Conservation (phyloP, 2,329 filamentous ascomycete genomes). For the Curvularia sp. region DNA sequence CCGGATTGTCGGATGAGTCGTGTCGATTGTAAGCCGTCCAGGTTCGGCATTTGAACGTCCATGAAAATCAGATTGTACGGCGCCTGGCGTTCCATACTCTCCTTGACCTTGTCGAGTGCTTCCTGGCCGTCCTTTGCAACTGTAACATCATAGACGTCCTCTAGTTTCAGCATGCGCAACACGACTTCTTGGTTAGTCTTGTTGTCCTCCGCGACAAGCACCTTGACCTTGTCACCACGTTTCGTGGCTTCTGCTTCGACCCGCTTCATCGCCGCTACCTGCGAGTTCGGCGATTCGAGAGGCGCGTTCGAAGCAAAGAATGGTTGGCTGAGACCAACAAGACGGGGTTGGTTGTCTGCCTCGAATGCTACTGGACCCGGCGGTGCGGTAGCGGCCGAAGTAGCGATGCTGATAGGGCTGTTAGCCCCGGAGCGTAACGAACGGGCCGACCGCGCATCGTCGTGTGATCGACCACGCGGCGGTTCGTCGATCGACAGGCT, state of each 20-base stretch:
- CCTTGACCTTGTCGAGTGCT: constrained; percentile 84
- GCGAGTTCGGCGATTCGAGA: constrained; percentile 63
- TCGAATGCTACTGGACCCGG: constrained; percentile 55
- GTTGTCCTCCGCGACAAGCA: constrained; percentile 85
- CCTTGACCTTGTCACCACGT: constrained; percentile 69
- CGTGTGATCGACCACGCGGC: constrained; percentile 26
- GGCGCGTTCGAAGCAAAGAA: constrained; percentile 69
- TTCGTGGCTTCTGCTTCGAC: constrained; percentile 67
- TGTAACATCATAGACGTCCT: constrained; percentile 84
- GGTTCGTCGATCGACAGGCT: constrained; percentile 40
- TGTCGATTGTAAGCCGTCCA: constrained; percentile 88
- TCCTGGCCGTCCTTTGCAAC: constrained; percentile 79
- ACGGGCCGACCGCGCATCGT: constrained; percentile 42
- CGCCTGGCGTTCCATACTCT: constrained; percentile 74
- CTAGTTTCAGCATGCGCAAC: constrained; percentile 73
- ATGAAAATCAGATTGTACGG: constrained; percentile 91
- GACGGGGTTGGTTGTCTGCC: constrained; percentile 73
- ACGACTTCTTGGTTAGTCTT: constrained; percentile 58
- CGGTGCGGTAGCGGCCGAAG: constrained; percentile 21
- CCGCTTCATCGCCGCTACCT: constrained; percentile 69
- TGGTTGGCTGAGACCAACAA: constrained; percentile 82
- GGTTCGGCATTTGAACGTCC: constrained; percentile 94
- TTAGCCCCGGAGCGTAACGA: constrained; percentile 45
- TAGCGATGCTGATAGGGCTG: constrained; percentile 23
- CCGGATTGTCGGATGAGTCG: constrained; percentile 84